A percentile compares a stretch with the other conserved stretches of the same genome.
Evolutionary conservation across 2,329 filamentous ascomycete genomes (phyloP).

Genomic region (Hymenotorrendiella dingleyae): DNA sequence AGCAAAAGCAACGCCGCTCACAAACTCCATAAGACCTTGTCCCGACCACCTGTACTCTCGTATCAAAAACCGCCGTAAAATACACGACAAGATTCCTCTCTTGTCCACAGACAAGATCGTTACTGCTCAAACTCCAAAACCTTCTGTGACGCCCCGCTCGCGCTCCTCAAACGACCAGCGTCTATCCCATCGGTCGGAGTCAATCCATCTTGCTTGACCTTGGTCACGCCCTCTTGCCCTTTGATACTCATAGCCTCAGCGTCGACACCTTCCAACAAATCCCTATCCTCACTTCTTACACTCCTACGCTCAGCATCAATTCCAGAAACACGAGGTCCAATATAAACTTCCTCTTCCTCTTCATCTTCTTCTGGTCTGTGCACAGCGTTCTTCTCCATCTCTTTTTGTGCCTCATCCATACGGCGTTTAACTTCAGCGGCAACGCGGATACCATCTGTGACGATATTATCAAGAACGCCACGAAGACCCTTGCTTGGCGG

Average conservation of each 20-base stretch:
- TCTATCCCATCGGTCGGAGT: slow-evolving; percentile 14
- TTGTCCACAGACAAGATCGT: no score
- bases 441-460: slow-evolving; percentile 94
- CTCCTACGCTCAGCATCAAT: slow-evolving; percentile 56
- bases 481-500: slow-evolving; percentile 66
- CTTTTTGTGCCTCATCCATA: slow-evolving; percentile 93
- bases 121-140: slow-evolving; percentile 42
- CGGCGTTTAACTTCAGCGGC: slow-evolving; percentile 84
- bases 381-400: slow-evolving; percentile 78
- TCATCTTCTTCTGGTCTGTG: slow-evolving; percentile 62
- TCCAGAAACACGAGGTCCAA: slow-evolving; percentile 37
- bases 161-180: slow-evolving; percentile 24
- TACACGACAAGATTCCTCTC: no score
- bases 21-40: no score
- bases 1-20: no score
- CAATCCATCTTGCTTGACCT: slow-evolving; percentile 12
- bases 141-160: slow-evolving; percentile 31
- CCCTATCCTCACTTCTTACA: slow-evolving; percentile 61
- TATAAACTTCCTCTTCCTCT: slow-evolving; percentile 62
- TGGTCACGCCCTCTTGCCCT: slow-evolving; percentile 24
- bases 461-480: slow-evolving; percentile 94
- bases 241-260: slow-evolving; percentile 51
- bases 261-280: slow-evolving; percentile 69
- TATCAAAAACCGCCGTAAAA: no score
- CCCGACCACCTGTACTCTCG: no score